Base-by-base conservation (phyloP, 805 yeast species). In the Maudiozyma barnettii region DNA sequence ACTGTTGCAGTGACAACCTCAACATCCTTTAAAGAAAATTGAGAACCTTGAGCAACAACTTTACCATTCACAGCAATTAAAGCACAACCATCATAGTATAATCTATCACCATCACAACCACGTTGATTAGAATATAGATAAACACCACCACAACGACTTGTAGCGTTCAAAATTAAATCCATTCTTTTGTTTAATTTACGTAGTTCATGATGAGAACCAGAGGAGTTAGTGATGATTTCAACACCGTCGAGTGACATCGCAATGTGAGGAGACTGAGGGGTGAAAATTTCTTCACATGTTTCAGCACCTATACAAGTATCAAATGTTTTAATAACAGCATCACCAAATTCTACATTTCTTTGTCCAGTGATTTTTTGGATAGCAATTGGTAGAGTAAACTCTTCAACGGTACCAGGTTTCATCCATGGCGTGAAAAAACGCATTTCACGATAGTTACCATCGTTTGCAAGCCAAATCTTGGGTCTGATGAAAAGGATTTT, bases 371-470 rank as follows among this genome's bases (percentile, higher is more conserved):
- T 63, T 51, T 73, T 72, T 51, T 78, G 79, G 46, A 93, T 79
- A 54, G 71, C 61, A 46, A 81, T 73, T 2, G 99, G 99, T 49
- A 95, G 72, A 29, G 75, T 69, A 58, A 74, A 83, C 45, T 74
- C 74, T 64, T 93, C 98, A 41, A 81, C 83, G 51, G 79, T 76
- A 55, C 82, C 79, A 3, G 89, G 79, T 46, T 87, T 78, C 58
- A 78, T 70, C 99, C 99, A 93, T 12, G 98, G 96, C 0, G 95
- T 86, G 66, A 93, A 93, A 64, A 82, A 88, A 57, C 99, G 76
- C 98, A 93, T 90, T 65, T 93, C 99, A 44, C 99, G 78, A 68
- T 95, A 93, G 63, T 93, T 93, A 0, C 99, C 99, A 68, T 93
- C 99, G 62, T 93, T 95, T 16, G 98, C 98, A 44, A 93, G 74